phyloP scores from a whole-genome alignment of 148 eudicot genomes.

The Rheum nobile region DNA sequence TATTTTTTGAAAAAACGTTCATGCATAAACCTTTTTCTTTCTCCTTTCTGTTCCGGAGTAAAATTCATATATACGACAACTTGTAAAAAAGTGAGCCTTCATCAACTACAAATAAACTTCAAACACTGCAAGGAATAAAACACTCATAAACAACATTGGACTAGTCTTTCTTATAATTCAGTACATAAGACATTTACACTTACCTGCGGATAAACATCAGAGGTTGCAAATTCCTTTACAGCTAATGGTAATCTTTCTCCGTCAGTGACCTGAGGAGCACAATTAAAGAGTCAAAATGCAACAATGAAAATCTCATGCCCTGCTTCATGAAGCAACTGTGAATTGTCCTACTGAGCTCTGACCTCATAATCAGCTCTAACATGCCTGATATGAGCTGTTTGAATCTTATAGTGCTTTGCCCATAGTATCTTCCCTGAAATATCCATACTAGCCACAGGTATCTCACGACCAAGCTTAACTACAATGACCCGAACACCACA shows the following conservation, averaged over 20 bases:
- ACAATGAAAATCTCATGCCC: background rate
- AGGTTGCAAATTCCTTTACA: constrained; percentile 90
- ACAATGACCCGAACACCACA: constrained; percentile 90
- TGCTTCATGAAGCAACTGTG: background rate
- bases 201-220: constrained; percentile 98
- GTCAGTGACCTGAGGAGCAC: constrained; percentile 63
- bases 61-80: too few relatives aligned
- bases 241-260: constrained; percentile 94
- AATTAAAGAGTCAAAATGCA: background rate
- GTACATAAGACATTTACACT: constrained; percentile 12
- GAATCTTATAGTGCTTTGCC: constrained; percentile 97
- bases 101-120: too few relatives aligned
- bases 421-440: constrained; percentile 90
- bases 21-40: too few relatives aligned
- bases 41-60: too few relatives aligned
- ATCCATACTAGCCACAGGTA: constrained; percentile 98
- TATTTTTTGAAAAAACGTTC: too few relatives aligned
- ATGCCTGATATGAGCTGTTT: constrained; percentile 86
- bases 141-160: too few relatives aligned
- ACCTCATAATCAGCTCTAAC: constrained; percentile 98
- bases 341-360: constrained; percentile 4
- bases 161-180: background rate
- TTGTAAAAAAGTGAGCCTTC: too few relatives aligned
- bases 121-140: too few relatives aligned
- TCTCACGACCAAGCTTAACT: constrained; percentile 94